Evolutionary conservation across 176 grass and related monocot genomes (phyloP).

Genomic region (Carex littledalei): DNA sequence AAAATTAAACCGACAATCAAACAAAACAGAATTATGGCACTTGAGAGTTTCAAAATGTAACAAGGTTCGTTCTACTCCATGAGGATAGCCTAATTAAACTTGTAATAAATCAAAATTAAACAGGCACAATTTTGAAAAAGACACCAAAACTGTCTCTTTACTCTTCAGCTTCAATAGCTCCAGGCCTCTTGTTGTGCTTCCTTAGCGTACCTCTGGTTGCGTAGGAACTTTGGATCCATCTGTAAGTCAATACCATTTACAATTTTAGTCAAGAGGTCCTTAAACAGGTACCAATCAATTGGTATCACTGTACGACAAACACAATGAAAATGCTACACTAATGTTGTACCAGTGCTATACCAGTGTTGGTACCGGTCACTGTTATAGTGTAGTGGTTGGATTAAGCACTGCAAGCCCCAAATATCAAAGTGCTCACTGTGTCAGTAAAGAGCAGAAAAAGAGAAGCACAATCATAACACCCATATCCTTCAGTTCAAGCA

Average conservation of each 20-base stretch:
- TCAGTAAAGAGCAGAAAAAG: no score
- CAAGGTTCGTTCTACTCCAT: neutral
- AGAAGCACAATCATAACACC: no score
- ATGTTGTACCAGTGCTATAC: no score
- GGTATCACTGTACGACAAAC: no score
- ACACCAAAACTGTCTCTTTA: neutral
- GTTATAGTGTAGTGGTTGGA: no score
- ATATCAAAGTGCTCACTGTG: no score
- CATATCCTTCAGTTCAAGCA: no score
- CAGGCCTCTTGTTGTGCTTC: conserved; percentile 51
- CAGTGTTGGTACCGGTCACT: no score
- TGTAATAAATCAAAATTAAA: conserved; percentile 4
- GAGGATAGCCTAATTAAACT: neutral
- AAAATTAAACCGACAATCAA: neutral
- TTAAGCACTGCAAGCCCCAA: no score
- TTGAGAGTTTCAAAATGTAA: neutral
- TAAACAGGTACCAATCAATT: no score
- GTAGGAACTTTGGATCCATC: conserved; percentile 67
- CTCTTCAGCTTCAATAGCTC: conserved; percentile 24
- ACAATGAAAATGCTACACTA: no score
- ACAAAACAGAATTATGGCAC: neutral
- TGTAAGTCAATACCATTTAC: neutral
- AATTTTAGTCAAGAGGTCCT: no score
- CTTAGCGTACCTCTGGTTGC: conserved; percentile 64
- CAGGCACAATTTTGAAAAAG: neutral